Evolutionary conservation across 2,329 filamentous ascomycete species (phyloP).

Genomic region (Penicillium occitanis): DNA sequence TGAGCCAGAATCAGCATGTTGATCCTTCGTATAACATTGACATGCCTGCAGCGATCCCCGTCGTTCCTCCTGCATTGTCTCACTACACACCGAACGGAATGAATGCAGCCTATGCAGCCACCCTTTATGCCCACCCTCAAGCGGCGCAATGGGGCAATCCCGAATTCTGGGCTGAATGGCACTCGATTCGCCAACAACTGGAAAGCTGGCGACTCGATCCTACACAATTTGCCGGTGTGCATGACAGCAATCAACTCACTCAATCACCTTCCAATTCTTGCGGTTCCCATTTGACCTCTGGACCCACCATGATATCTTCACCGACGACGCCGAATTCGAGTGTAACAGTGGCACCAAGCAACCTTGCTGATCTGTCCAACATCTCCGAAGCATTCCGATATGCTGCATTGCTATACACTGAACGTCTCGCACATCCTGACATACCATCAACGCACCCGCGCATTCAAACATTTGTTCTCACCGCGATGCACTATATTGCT

Average conservation of each 20-base stretch:
- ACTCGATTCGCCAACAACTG: constrained; percentile 70
- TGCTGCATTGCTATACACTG: constrained; percentile 83
- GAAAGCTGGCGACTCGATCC: constrained; percentile 78
- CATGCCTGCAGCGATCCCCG: constrained; percentile 28
- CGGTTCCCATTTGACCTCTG: constrained; percentile 19
- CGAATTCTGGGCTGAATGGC: constrained; percentile 84
- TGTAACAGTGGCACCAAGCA: constrained; percentile 52
- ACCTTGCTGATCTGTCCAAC: constrained; percentile 72
- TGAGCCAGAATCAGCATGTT: constrained; percentile 65
- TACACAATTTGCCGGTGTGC: constrained; percentile 25
- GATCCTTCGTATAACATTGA: constrained; percentile 30
- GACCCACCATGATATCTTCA: constrained; percentile 33
- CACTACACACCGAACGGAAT: constrained; percentile 41
- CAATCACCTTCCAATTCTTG: constrained; percentile 17
- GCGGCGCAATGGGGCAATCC: constrained; percentile 21
- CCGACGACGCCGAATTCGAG: constrained; percentile 28
- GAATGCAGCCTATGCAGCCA: constrained; percentile 28
- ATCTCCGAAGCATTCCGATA: constrained; percentile 90
- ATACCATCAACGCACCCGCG: constrained; percentile 70
- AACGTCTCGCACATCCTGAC: constrained; percentile 76
- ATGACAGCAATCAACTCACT: constrained; percentile 19
- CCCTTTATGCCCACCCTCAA: constrained; percentile 12
- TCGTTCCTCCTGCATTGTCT: constrained; percentile 38
- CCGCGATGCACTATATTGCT: constrained; percentile 79
- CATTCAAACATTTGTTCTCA: constrained; percentile 79